phyloP scores from a whole-genome alignment of 2,329 filamentous ascomycete species.

The Tolypocladium ophioglossoides region DNA sequence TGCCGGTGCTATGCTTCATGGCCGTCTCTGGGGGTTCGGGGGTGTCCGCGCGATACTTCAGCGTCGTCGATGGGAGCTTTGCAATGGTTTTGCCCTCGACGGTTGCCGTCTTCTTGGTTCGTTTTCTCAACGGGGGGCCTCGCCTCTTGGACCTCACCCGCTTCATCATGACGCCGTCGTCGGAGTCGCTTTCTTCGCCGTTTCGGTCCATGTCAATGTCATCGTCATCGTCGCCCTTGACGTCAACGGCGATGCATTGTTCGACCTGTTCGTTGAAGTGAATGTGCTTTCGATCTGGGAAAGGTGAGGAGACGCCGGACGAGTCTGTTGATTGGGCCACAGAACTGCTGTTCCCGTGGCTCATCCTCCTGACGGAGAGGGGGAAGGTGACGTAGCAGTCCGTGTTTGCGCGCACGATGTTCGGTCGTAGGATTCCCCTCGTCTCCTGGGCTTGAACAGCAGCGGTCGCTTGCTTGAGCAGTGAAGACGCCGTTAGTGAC shows the following conservation, averaged over 20 bases:
- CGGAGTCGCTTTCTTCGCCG: constrained; percentile 56
- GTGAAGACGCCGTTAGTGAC: constrained; percentile 77
- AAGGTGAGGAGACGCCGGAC: constrained; percentile 56
- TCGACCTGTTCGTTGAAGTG: constrained; percentile 94
- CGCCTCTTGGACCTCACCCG: constrained; percentile 46
- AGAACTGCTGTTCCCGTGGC: constrained; percentile 49
- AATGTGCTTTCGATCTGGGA: constrained; percentile 70
- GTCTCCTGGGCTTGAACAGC: constrained; percentile 75
- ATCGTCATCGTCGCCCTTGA: constrained; percentile 69
- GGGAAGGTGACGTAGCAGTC: constrained; percentile 60
- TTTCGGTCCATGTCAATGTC: constrained; percentile 46
- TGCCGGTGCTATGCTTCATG: constrained; percentile 46
- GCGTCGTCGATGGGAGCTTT: constrained; percentile 74
- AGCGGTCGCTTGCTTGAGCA: constrained; percentile 81
- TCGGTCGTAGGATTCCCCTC: constrained; percentile 37
- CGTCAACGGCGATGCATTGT: constrained; percentile 89
- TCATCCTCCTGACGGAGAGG: constrained; percentile 51
- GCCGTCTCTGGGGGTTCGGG: constrained; percentile 53
- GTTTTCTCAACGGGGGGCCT: constrained; percentile 36
- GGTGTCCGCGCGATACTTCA: constrained; percentile 74
- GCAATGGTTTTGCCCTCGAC: constrained; percentile 77
- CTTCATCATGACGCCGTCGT: constrained; percentile 81
- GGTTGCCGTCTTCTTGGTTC: constrained; percentile 28
- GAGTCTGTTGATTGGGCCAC: constrained; percentile 57
- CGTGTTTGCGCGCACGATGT: constrained; percentile 52